phyloP scores from a whole-genome alignment of 139 green algal species.

The Tetradesmus obliquus region DNA sequence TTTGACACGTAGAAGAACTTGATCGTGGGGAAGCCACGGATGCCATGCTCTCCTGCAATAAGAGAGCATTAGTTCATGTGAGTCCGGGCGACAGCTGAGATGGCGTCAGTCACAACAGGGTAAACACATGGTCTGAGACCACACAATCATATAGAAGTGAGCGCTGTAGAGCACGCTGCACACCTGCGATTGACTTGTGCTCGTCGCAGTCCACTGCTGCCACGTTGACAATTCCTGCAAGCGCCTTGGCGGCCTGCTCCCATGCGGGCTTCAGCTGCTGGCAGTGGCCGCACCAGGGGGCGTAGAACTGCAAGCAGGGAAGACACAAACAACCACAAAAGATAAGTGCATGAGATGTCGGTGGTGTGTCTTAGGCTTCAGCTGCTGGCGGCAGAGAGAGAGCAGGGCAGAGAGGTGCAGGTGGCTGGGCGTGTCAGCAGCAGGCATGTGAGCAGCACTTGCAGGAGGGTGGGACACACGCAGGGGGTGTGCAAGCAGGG shows the following conservation, averaged over 20 bases:
- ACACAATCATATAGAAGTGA: background rate
- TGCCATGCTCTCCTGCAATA: background rate
- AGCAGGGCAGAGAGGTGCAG: background rate
- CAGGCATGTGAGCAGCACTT: background rate
- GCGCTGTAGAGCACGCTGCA: background rate
- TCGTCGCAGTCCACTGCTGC: constrained; percentile 79
- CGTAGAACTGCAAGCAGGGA: constrained; percentile 63
- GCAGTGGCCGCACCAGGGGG: constrained; percentile 61
- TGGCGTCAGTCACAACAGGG: too few species aligned
- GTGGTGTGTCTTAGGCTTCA: background rate
- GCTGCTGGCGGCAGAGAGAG: background rate
- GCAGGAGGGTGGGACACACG: background rate
- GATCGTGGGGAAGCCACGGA: constrained; percentile 91
- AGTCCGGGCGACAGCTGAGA: background rate
- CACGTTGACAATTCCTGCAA: constrained; percentile 80
- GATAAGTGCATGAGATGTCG: background rate
- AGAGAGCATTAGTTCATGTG: background rate
- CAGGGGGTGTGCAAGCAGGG: background rate
- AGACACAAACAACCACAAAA: too few species aligned
- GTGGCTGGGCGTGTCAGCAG: background rate
- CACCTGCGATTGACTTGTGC: constrained; percentile 61
- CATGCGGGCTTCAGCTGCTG: constrained; percentile 56
- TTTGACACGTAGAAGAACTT: constrained; percentile 76
- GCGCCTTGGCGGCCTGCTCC: constrained; percentile 72
- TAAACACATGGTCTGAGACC: too few species aligned